These are phyloP conservation scores for Phytophthora nicotianae DNA, from an alignment of 352 stramenopile species.

Conservation along the genomic window DNA sequence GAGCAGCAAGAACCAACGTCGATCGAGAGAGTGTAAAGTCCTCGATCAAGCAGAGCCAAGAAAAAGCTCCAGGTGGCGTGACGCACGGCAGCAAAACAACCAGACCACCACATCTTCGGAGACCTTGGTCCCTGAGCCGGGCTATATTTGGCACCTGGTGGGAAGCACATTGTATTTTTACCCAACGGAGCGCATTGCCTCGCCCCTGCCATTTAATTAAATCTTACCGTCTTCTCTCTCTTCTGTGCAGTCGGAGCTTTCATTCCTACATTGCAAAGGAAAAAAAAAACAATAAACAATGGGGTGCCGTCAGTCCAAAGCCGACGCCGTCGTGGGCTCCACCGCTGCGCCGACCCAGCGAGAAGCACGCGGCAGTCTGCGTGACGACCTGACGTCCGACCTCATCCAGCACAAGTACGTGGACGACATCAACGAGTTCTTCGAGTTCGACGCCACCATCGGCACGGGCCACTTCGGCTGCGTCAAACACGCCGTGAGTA, in stretches of 20 bases:
- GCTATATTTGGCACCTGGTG: slow-evolving; percentile 15
- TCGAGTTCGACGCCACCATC: slow-evolving; percentile 69
- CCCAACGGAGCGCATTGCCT: background rate
- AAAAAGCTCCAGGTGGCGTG: background rate
- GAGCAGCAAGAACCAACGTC: background rate
- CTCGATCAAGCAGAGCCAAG: slow-evolving; percentile 10
- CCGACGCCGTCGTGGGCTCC: slow-evolving; percentile 46
- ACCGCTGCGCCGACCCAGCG: slow-evolving; percentile 23
- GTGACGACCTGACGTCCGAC: slow-evolving; percentile 76
- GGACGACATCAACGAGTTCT: slow-evolving; percentile 64
- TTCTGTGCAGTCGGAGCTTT: slow-evolving; percentile 25
- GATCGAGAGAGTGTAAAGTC: background rate
- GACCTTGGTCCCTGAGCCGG: slow-evolving; percentile 12
- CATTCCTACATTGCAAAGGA: background rate
- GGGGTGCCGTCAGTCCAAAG: slow-evolving; percentile 67
- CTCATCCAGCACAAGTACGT: slow-evolving; percentile 82
- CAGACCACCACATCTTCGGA: background rate
- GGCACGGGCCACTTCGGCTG: slow-evolving; percentile 75
- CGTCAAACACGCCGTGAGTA: slow-evolving; percentile 67
- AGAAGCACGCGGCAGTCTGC: slow-evolving; percentile 37
- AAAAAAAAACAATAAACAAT: slow-evolving; percentile 29
- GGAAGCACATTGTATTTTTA: slow-evolving; percentile 19
- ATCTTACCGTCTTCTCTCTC: slow-evolving; percentile 3
- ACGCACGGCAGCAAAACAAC: slow-evolving; percentile 1
- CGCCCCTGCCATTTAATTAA: background rate